Evolutionary conservation across 176 grass and related monocot genomes (phyloP), one percentile per base, ranked within the genome.

Genomic region (Bonia amplexicaulis): DNA sequence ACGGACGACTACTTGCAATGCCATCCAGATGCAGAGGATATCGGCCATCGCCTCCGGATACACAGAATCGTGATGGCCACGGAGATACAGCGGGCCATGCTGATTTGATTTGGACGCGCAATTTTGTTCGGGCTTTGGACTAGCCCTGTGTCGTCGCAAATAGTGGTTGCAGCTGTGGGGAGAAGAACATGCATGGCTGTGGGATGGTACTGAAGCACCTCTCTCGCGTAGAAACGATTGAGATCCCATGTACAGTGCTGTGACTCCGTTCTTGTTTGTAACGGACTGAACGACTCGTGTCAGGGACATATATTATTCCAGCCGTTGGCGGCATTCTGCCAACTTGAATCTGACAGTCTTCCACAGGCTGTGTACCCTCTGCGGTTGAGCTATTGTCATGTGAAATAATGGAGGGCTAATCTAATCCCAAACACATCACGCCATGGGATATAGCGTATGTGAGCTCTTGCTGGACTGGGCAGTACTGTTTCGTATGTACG

Each of bases 381-480:
- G 22, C 40, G 6, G 59, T 10, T 25, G n/a, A 22, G 9, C 59
- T 7, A 19, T 8, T 20, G 76, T 35, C 87, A 81, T 76, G 77
- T 81, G 88, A 76, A 81, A 76, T 75, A 75, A 85, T 85, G 7
- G 53, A 81, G n/a, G 40, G 16, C 20, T 29, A 14, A 55, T 66
- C 8, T 7, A 2, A 42, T 29, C 45, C 26, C n/a, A n/a, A n/a
- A n/a, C n/a, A n/a, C n/a, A n/a, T n/a, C n/a, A n/a, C n/a, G n/a
- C n/a, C n/a, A n/a, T n/a, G n/a, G n/a, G n/a, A n/a, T n/a, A n/a
- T n/a, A n/a, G n/a, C n/a, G n/a, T n/a, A n/a, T n/a, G n/a, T n/a
- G n/a, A n/a, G n/a, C n/a, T n/a, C n/a, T n/a, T n/a, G n/a, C n/a
- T n/a, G n/a, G n/a, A n/a, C n/a, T n/a, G n/a, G n/a, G n/a, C n/a